A percentile compares a stretch with the other conserved stretches of the same genome.
phyloP scores from a whole-genome alignment of 441 rosid species.

The Adansonia rubrostipa region DNA sequence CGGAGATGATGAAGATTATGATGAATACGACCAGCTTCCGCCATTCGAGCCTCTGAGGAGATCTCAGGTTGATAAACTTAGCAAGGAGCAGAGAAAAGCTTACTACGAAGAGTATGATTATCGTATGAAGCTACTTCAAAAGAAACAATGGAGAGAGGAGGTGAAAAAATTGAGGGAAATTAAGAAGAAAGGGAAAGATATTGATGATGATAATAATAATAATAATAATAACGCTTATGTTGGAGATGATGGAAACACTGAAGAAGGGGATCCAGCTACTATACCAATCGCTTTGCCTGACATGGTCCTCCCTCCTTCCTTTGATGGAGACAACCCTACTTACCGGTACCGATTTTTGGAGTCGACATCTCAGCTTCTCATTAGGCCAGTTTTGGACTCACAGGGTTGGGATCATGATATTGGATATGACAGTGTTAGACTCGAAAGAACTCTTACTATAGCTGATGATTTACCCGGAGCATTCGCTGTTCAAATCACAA shows the following conservation, averaged over 20 bases:
- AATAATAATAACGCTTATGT: background rate
- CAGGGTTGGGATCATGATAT: constrained; percentile 68
- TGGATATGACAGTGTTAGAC: constrained; percentile 54
- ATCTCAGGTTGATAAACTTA: constrained; percentile 59
- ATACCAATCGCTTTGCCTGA: constrained; percentile 59
- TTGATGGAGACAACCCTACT: constrained; percentile 58
- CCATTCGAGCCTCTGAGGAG: constrained; percentile 61
- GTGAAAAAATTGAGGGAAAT: constrained; percentile 40
- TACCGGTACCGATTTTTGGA: constrained; percentile 53
- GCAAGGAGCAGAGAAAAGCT: constrained; percentile 64
- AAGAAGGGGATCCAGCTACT: constrained; percentile 48
- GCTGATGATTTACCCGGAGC: constrained; percentile 45
- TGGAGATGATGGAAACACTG: constrained; percentile 41
- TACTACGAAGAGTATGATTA: constrained; percentile 71
- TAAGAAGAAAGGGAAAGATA: constrained; percentile 53
- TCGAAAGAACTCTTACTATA: constrained; percentile 48
- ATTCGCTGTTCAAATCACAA: constrained; percentile 51
- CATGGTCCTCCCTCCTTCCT: constrained; percentile 60
- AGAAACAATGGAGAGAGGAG: constrained; percentile 72
- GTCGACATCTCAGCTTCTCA: constrained; percentile 49
- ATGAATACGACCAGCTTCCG: constrained; percentile 62
- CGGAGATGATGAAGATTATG: constrained; percentile 44
- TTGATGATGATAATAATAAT: constrained; percentile 28
- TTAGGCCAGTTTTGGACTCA: constrained; percentile 58
- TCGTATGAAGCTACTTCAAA: constrained; percentile 67